phyloP scores from a whole-genome alignment of 139 green algal genomes.

The Chlorella ohadii region DNA sequence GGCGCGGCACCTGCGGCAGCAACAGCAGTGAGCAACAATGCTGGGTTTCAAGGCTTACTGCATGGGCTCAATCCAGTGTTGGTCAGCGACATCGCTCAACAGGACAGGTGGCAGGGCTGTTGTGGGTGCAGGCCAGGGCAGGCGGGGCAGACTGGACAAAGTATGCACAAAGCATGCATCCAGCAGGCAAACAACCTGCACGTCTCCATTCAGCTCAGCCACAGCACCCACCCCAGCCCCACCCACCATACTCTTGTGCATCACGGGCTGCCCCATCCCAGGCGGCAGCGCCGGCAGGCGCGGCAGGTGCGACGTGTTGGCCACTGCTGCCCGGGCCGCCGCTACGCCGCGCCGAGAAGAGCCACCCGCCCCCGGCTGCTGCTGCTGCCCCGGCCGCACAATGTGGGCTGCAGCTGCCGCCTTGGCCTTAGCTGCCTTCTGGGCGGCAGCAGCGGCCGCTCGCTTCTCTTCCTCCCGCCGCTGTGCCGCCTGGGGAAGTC shows the following conservation, averaged over 20 bases:
- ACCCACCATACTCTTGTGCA: too few species aligned
- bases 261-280: background rate
- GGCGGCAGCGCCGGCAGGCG: slow-evolving; percentile 19
- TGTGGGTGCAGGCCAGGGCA: too few species aligned
- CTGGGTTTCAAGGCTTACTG: too few species aligned
- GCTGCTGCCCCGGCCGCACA: background rate
- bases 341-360: background rate
- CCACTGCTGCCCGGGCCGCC: background rate
- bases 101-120: too few species aligned
- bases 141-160: too few species aligned
- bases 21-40: too few species aligned
- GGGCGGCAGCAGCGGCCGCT: background rate
- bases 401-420: background rate
- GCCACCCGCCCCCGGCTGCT: background rate
- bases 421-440: slow-evolving; percentile 6
- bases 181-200: too few species aligned
- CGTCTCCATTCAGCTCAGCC: too few species aligned
- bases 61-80: too few species aligned
- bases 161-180: too few species aligned
- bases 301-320: slow-evolving; percentile 14
- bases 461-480: slow-evolving; percentile 12
- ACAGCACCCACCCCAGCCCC: background rate
- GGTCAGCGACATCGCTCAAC: too few species aligned
- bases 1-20: background rate
- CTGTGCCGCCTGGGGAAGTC: background rate